Evolutionary conservation across 495 filamentous ascomycete species (phyloP), one percentile per base, ranked within the genome.

Genomic region (Xylaria sp.): DNA sequence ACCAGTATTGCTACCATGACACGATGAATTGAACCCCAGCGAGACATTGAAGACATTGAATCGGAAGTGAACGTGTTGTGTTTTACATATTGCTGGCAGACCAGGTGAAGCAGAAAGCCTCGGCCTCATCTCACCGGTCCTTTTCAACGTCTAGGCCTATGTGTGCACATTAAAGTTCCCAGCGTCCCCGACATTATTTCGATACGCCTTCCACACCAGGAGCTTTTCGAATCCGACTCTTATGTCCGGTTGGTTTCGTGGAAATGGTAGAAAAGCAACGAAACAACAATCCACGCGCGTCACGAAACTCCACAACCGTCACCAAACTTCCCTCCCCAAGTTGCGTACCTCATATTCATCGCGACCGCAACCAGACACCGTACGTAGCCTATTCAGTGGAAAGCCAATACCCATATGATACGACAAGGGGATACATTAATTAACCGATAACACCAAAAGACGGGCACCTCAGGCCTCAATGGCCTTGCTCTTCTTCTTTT

Each of bases 401-500:
- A 66, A 53, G 52, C 61, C 61, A 46, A 66, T 59, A 71, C 61
- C 58, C 61, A 37, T 35, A 58, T 17, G 26, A 58, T 65, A 70
- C 33, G 43, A 63, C 17, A 41, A 52, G 24, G 46, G 69, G 29
- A 65, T 71, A 52, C 37, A 66, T 65, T 55, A 71, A 50, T 57
- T 46, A 71, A 71, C 31, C 1, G 72, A 44, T 43, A 31, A 67
- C 43, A 64, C 65, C 55, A 29, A 61, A 9, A 19, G 46, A 57
- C 46, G 21, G 31, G 33, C 55, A 66, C 48, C 48, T 79, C 84
- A 91, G 61, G 82, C 86, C 77, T 90, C 88, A 68, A 83, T 80
- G 57, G 86, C 85, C 89, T 93, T 93, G 81, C 82, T 88, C 87
- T 95, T 97, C 93, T 99, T 99, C 93, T 98, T 98, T 84, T 98